Percentiles rank a stretch among this genome's conserved stretches.
These are phyloP conservation scores for Globisporangium abappressorium DNA, from an alignment of 352 stramenopile genomes.

Conservation along the genomic window DNA sequence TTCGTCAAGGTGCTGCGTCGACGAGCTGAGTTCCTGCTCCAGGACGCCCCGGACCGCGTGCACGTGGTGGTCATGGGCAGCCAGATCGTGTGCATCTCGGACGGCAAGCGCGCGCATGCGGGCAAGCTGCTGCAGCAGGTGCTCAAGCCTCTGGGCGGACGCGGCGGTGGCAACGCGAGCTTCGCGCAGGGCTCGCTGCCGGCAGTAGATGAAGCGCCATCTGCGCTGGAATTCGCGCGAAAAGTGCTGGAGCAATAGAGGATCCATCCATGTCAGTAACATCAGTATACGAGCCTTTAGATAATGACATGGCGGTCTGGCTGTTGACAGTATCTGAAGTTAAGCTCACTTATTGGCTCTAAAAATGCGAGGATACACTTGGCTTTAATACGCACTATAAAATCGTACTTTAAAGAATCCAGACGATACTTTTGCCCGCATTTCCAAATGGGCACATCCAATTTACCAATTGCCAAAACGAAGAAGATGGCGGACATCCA, in stretches of 20 bases:
- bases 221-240: slow-evolving; percentile 23
- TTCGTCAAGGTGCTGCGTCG: slow-evolving; percentile 57
- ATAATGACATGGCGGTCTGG: neutral
- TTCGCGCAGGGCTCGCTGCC: slow-evolving; percentile 63
- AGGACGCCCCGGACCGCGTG: slow-evolving; percentile 26
- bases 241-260: slow-evolving; percentile 16
- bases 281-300: neutral
- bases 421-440: neutral
- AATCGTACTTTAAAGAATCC: neutral
- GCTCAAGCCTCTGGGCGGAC: slow-evolving; percentile 48
- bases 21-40: slow-evolving; percentile 53
- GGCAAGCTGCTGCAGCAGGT: slow-evolving; percentile 57
- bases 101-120: slow-evolving; percentile 35
- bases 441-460: slow-evolving; percentile 1
- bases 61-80: slow-evolving; percentile 49
- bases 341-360: neutral
- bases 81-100: slow-evolving; percentile 50
- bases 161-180: slow-evolving; percentile 51
- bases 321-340: neutral
- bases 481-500: slow-evolving; percentile 9
- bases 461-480: neutral
- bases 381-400: neutral
- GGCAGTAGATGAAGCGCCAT: neutral
- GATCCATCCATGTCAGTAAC: neutral
- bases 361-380: neutral